Base-by-base conservation (phyloP, 2,329 filamentous ascomycete genomes). In the Alternaria consortialis region DNA sequence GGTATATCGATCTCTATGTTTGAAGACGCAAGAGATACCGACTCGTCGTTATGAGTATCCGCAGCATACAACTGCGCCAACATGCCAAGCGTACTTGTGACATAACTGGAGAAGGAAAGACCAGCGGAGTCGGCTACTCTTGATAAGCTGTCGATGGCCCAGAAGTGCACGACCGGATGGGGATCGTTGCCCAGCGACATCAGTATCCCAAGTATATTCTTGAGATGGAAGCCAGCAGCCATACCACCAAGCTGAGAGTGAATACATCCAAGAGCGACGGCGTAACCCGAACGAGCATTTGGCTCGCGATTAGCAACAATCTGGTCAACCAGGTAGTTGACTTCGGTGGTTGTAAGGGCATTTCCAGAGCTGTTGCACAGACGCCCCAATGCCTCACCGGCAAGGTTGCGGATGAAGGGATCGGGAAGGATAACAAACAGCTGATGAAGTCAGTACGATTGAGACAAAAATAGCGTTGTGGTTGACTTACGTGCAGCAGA, bases 111-210 rank as follows among this genome's bases (percentile, higher is more conserved):
- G 78, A 97, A 99, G 27, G 92, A 94, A 58, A 99, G 83, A 0
- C 95, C 95, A 2, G 95, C 94, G 11, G 94, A 95, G 72, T 97
- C 94, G 3, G 94, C 91, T 12, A 97, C 93, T 53, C 91, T 85
- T 2, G 92, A 90, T 31, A 99, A 80, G 9, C 93, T 94, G 75
- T 97, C 93, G 44, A 99, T 83, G 3, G 96, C 94, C 93, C 94
- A 98, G 75, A 94, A 97, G 78, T 99, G 95, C 8, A 99, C 95
- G 0, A 92, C 90, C 0, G 95, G 94, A 76, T 99, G 95, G 20
- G 94, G 92, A 74, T 99, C 95, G 69, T 94, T 97, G 77, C 93
- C 94, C 9, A 99, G 85, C 7, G 95, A 98, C 91, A 98, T 97
- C n/a, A 99, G 83, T 39, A 99, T 96, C 17, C 94, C 91, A n/a